Percentiles rank a stretch among this genome's conserved stretches.
phyloP scores from a whole-genome alignment of 192 early-diverging fungal genomes.

The Thoreauomyces humboldtii region DNA sequence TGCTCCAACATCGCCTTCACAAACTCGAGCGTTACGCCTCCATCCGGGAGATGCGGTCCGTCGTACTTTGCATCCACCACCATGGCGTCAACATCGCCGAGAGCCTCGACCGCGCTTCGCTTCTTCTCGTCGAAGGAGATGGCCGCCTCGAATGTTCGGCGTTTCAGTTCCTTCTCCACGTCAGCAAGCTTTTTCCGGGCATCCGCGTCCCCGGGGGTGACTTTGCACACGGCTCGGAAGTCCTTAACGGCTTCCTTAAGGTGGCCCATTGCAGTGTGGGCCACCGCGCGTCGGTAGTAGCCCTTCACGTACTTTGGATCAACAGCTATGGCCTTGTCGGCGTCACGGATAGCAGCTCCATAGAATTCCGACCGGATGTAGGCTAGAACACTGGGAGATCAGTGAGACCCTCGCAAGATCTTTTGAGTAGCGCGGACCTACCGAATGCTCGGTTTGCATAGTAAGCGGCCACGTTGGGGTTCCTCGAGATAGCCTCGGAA shows the following conservation, averaged over 20 bases:
- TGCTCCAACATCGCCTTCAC: conserved; percentile 70
- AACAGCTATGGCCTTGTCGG: conserved; percentile 76
- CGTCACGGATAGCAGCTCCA: conserved; percentile 69
- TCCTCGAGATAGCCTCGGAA: conserved; percentile 78
- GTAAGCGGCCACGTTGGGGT: conserved; percentile 81
- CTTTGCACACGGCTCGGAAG: conserved; percentile 62
- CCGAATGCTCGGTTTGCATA: conserved; percentile 89
- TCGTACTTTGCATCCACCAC: conserved; percentile 67
- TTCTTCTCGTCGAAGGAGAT: conserved; percentile 66
- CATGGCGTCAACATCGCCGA: conserved; percentile 66
- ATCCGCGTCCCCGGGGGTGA: conserved; percentile 75
- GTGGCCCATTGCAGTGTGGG: conserved; percentile 80
- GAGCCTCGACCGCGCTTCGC: conserved; percentile 49
- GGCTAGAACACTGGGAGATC: conserved; percentile 39
- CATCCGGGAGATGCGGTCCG: conserved; percentile 74
- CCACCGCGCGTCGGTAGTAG: conserved; percentile 90
- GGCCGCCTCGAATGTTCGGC: conserved; percentile 89
- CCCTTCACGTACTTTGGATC: conserved; percentile 87
- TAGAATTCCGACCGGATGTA: conserved; percentile 85
- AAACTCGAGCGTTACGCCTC: conserved; percentile 78
- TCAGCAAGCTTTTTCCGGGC: conserved; percentile 77
- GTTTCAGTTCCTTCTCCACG: conserved; percentile 87
- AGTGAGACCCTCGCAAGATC: neutral
- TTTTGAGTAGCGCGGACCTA: conserved; percentile 10
- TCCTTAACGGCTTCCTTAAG: conserved; percentile 74